phyloP scores from a whole-genome alignment of 169 alveolate species.

The Plasmodium vivax region DNA sequence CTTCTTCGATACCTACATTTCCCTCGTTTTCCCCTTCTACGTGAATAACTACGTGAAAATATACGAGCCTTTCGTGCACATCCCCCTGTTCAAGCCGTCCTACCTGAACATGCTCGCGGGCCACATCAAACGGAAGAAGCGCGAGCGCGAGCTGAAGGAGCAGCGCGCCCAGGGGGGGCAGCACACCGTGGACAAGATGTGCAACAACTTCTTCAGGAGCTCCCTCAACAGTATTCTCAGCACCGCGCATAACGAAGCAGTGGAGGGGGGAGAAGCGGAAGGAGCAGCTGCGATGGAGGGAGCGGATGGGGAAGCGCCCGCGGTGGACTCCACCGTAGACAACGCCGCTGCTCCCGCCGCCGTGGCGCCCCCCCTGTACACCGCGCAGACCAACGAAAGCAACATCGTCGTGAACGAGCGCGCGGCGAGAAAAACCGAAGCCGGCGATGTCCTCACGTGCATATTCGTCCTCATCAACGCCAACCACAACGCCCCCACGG shows the following conservation, averaged over 20 bases:
- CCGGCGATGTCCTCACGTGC: background rate
- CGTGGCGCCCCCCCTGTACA: background rate
- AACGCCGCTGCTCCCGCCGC: background rate
- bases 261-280: background rate
- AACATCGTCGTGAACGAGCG: background rate
- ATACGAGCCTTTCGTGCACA: background rate
- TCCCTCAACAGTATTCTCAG: constrained; percentile 34
- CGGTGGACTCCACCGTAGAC: too few species aligned
- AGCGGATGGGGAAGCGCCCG: too few species aligned
- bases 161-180: background rate
- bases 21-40: constrained; percentile 13
- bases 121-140: constrained; percentile 22
- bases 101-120: constrained; percentile 7
- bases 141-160: background rate
- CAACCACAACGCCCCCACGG: background rate
- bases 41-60: constrained; percentile 31
- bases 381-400: background rate
- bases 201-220: constrained; percentile 66
- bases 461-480: constrained; percentile 32
- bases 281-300: background rate
- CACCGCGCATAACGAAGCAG: too few species aligned
- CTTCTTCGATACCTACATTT: constrained; percentile 52
- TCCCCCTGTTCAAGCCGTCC: constrained; percentile 62
- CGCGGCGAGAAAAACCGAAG: background rate
- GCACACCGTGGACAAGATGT: constrained; percentile 66